phyloP scores from a whole-genome alignment of 805 yeast species.

The Sungouiella thailandica region DNA sequence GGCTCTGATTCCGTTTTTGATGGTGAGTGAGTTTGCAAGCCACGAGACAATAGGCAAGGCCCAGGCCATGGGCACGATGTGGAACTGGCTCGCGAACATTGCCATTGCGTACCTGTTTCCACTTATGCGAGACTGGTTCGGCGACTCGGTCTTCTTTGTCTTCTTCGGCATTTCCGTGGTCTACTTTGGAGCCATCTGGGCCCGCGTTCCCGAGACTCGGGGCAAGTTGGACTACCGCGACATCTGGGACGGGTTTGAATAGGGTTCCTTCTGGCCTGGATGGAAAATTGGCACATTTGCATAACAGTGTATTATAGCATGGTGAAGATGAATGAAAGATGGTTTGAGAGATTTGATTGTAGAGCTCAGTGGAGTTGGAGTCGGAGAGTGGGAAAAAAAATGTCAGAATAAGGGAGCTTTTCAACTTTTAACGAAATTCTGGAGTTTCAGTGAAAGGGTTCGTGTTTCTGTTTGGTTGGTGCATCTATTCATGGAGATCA shows the following conservation, averaged over 20 bases:
- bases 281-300: no score
- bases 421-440: no score
- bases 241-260: slow-evolving; percentile 28
- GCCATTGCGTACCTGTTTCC: slow-evolving; percentile 32
- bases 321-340: no score
- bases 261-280: no score
- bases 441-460: no score
- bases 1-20: slow-evolving; percentile 35
- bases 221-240: slow-evolving; percentile 20
- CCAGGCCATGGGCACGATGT: slow-evolving; percentile 31
- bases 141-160: slow-evolving; percentile 26
- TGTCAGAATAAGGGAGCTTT: no score
- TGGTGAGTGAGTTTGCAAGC: slow-evolving; percentile 31
- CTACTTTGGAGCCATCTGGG: slow-evolving; percentile 16
- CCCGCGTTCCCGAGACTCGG: slow-evolving; percentile 31
- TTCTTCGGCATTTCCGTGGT: slow-evolving; percentile 19
- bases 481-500: no score
- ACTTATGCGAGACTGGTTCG: slow-evolving; percentile 18
- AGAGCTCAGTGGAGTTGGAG: no score
- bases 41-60: slow-evolving; percentile 30
- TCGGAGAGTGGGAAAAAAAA: no score
- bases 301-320: no score
- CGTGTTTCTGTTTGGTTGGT: no score
- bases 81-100: slow-evolving; percentile 33
- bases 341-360: no score